Conservation (phyloP, 495 filamentous ascomycete species). For the Neurospora sp. region DNA sequence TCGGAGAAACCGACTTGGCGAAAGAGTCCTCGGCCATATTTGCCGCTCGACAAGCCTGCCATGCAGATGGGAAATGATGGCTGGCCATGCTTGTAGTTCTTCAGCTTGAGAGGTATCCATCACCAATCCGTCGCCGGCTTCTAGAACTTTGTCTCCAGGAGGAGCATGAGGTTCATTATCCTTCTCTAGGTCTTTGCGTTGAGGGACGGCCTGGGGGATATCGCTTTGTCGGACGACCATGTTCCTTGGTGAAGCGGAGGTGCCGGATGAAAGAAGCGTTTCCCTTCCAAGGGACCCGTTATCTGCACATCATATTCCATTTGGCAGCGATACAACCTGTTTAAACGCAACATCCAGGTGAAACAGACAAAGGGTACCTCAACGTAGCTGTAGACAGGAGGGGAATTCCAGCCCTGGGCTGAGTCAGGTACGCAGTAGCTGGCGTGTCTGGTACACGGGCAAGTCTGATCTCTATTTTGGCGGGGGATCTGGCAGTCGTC, state of each 20-base stretch:
- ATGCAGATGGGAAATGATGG: background rate
- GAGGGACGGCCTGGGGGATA: background rate
- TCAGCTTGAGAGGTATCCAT: background rate
- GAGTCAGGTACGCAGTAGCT: background rate
- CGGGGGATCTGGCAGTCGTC: background rate
- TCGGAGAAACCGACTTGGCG: background rate
- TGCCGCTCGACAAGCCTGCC: background rate
- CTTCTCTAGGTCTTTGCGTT: background rate
- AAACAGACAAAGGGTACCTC: background rate
- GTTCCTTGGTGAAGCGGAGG: background rate
- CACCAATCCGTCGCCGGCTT: background rate
- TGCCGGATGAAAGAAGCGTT: background rate
- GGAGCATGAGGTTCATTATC: background rate
- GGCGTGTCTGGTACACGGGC: background rate
- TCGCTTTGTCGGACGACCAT: background rate
- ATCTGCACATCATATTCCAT: background rate
- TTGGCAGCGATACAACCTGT: background rate
- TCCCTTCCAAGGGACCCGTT: background rate
- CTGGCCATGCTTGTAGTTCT: background rate
- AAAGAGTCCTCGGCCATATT: background rate
- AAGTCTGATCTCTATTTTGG: background rate
- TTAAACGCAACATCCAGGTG: background rate
- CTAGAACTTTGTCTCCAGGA: background rate
- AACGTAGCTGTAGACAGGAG: background rate
- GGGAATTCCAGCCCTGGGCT: background rate